Base-by-base conservation (phyloP, 2,329 filamentous ascomycete genomes). In the Pseudogymnoascus destructans region DNA sequence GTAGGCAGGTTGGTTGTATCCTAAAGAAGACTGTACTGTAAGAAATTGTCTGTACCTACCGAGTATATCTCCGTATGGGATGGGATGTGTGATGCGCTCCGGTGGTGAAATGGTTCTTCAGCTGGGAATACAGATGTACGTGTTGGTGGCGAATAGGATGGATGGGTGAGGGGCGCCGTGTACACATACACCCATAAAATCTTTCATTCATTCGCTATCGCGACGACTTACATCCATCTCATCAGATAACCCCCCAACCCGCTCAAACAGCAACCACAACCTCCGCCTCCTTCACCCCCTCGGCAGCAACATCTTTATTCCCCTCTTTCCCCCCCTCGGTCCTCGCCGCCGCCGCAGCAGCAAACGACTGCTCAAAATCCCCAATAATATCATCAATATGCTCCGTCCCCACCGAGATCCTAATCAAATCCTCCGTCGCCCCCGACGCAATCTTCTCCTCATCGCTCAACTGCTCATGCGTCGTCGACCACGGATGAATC, bases 371-470 rank as follows among this genome's bases (percentile, higher is more conserved):
- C 72, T 92, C 86, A 70, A 97, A 96, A 73, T 97, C 92, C 66
- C 84, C 86, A 68, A 95, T 93, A 67, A 97, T 96, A 69, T 97
- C 92, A 74, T 95, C 91, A 70, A 97, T 95, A 71, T 96, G 90
- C 75, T 97, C 92, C 0, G 87, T 95, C 57, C 92, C 92, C 60
- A 96, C 91, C 0, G 91, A 96, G 68, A 97, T 93, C 62, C 92
- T 87, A 72, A 97, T 95, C 36, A 91, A 82, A 68, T 95, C 92
- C 79, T 87, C 84, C 13, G 89, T 93, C 9, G 93, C 89, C 66
- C 92, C 92, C 19, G 88, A 92, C 69, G 75, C 83, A 57, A 79
- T 70, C 73, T 84, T 89, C 77, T 96, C 92, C 69, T 90, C 79
- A 27, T 92, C 86, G 21, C 77, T 83, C 59, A 97, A 78, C 75